Evolutionary conservation across 2,329 filamentous ascomycete genomes (phyloP).

Genomic region (Arthrobotrys conoides): DNA sequence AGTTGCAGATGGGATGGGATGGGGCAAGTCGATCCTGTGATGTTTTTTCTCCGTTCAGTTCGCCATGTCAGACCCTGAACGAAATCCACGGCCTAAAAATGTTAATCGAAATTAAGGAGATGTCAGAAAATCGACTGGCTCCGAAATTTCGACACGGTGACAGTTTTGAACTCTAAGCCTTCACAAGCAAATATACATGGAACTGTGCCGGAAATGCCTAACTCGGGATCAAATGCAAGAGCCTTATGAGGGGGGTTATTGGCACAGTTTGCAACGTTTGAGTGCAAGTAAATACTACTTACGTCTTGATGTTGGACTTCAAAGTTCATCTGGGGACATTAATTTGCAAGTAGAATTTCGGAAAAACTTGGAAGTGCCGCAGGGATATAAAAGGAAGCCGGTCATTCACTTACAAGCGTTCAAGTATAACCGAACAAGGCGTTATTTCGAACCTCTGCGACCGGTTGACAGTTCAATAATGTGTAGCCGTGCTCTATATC

Average conservation of each 20-base stretch:
- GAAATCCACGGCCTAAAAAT: constrained; percentile 24
- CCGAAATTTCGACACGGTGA: constrained; percentile 18
- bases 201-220: constrained; percentile 7
- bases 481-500: background rate
- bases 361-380: constrained; percentile 8
- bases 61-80: constrained; percentile 20
- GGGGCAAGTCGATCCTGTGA: constrained; percentile 39
- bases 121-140: constrained; percentile 18
- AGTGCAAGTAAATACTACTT: too few species aligned
- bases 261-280: background rate
- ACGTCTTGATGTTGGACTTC: background rate
- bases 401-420: background rate
- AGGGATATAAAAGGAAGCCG: constrained; percentile 1
- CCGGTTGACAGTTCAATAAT: background rate
- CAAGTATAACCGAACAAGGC: constrained; percentile 23
- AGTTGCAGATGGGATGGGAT: too few species aligned
- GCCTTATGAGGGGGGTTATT: background rate
- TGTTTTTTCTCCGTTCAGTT: constrained; percentile 9
- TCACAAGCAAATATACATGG: constrained; percentile 36
- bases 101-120: constrained; percentile 54
- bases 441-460: background rate
- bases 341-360: background rate
- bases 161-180: background rate
- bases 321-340: background rate
- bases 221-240: constrained; percentile 4